These are phyloP conservation scores for button mushroom (Agaricus bisporus) DNA, from an alignment of 768 basidiomycete species.

Conservation along the genomic window DNA sequence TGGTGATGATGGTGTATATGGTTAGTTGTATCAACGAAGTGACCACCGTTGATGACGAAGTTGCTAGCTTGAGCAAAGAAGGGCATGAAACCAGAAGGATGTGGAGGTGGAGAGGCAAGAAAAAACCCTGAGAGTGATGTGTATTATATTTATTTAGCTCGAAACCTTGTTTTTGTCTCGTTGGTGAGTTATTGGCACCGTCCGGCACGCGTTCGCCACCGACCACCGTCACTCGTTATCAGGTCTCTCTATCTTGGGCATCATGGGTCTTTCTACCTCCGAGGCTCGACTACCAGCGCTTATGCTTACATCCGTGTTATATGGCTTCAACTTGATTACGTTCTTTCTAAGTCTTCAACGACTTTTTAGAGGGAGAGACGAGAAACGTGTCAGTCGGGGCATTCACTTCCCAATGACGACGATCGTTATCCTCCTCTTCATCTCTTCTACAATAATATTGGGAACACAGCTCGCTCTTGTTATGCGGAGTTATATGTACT, in stretches of 20 bases:
- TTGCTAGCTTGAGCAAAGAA: neutral
- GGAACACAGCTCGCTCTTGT: constrained; percentile 12
- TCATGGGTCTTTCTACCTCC: too few relatives aligned
- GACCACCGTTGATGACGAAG: neutral
- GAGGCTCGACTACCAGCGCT: too few relatives aligned
- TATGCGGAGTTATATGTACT: constrained; percentile 7
- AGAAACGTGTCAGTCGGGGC: neutral
- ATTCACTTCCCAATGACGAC: constrained; percentile 11
- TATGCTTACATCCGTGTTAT: too few relatives aligned
- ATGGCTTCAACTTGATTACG: too few relatives aligned
- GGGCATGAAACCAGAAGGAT: neutral
- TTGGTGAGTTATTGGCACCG: too few relatives aligned
- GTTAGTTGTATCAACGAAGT: neutral
- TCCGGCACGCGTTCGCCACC: too few relatives aligned
- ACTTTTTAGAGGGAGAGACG: constrained; percentile 8
- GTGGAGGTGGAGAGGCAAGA: neutral
- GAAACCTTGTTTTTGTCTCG: too few relatives aligned
- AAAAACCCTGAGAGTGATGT: neutral
- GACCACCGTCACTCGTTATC: too few relatives aligned
- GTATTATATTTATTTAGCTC: neutral
- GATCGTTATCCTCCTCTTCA: constrained; percentile 9
- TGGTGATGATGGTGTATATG: neutral
- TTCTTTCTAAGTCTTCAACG: neutral
- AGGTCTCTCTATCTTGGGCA: too few relatives aligned
- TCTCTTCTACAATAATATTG: constrained; percentile 11